Evolutionary conservation across 1,139 yeast genomes (phyloP).

Genomic region (Geotrichum restrictum): DNA sequence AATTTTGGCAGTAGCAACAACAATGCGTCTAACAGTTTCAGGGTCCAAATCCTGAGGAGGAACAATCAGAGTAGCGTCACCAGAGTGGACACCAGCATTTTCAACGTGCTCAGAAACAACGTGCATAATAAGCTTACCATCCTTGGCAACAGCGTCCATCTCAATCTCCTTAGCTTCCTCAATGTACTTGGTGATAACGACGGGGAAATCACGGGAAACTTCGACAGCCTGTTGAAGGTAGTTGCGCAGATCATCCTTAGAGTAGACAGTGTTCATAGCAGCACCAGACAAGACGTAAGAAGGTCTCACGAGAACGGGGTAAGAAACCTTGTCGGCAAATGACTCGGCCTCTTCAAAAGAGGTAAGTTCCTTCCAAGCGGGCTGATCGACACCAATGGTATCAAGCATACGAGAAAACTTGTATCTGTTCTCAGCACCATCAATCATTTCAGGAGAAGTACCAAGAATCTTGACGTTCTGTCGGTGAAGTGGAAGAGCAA

Average conservation of each 20-base stretch:
- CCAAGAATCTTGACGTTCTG: conserved; percentile 79
- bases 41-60: conserved; percentile 96
- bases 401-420: conserved; percentile 93
- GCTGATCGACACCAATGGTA: conserved; percentile 89
- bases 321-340: conserved; percentile 83
- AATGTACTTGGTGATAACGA: conserved; percentile 91
- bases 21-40: conserved; percentile 86
- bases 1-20: conserved; percentile 91
- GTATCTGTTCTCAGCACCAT: conserved; percentile 97
- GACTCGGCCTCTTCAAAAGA: conserved; percentile 78
- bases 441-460: conserved; percentile 91
- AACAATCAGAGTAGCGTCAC: conserved; percentile 91
- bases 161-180: conserved; percentile 96
- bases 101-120: conserved; percentile 98
- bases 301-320: conserved; percentile 96
- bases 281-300: conserved; percentile 97
- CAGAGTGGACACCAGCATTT: conserved; percentile 98
- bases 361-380: conserved; percentile 94
- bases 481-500: conserved; percentile 78
- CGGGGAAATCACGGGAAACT: conserved; percentile 94
- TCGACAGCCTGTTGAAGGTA: conserved; percentile 84
- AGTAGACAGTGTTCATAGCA: conserved; percentile 91
- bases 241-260: conserved; percentile 69
- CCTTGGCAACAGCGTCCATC: conserved; percentile 89
- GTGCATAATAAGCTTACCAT: conserved; percentile 85